These are phyloP conservation scores for Ceratocystis cacaofunesta DNA, from an alignment of 2,329 filamentous ascomycete genomes.

Conservation along the genomic window DNA sequence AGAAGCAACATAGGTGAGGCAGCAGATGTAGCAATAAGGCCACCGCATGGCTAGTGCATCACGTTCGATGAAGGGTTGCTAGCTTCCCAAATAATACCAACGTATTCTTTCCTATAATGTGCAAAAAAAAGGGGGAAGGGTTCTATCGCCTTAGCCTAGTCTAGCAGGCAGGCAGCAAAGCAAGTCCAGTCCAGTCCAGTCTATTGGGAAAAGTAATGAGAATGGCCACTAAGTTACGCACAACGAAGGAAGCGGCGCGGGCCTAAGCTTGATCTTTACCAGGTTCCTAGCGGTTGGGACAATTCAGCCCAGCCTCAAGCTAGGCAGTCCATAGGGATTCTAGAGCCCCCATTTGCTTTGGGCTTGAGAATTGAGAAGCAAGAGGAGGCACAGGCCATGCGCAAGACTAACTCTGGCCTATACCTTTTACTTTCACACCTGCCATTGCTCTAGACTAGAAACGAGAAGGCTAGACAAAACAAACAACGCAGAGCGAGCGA, in stretches of 20 bases:
- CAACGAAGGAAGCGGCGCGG: conserved; percentile 1
- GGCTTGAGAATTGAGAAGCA: not conserved
- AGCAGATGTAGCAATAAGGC: not conserved
- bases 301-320: not conserved
- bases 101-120: not conserved
- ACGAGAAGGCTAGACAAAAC: not conserved
- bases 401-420: not conserved
- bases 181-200: not conserved
- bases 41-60: conserved; percentile 3
- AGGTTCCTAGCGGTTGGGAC: not conserved
- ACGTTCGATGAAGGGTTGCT: not conserved
- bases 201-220: not conserved
- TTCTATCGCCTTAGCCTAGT: not conserved
- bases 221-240: not conserved
- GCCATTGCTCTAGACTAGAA: not conserved
- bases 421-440: too few relatives aligned
- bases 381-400: not conserved
- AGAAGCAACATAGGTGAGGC: not conserved
- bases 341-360: not conserved
- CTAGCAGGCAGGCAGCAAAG: not conserved
- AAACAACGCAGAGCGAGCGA: not conserved
- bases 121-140: not conserved
- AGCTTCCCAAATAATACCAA: not conserved
- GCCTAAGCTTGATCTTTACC: conserved; percentile 1
- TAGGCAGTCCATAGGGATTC: not conserved